Conservation (phyloP, 1,139 yeast genomes). For the Magnusiomyces paraingens region DNA sequence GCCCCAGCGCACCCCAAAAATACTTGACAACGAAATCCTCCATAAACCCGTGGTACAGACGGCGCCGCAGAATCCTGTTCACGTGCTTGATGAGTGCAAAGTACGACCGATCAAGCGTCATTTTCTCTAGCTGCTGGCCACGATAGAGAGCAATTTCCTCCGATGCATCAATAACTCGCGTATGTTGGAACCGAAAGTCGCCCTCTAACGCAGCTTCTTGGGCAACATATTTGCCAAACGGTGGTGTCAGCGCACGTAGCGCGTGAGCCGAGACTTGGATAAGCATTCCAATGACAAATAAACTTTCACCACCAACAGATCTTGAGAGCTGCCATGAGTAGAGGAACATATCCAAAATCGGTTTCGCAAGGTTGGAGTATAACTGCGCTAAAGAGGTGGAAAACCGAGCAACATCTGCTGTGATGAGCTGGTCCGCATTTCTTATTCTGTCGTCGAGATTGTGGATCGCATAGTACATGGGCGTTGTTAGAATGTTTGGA, state of each 20-base stretch:
- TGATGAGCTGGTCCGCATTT: constrained; percentile 78
- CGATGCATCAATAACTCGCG: constrained; percentile 67
- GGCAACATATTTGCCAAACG: constrained; percentile 77
- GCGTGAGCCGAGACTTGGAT: constrained; percentile 76
- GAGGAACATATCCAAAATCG: constrained; percentile 70
- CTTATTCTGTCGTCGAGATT: constrained; percentile 55
- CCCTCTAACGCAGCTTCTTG: constrained; percentile 81
- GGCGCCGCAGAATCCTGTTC: constrained; percentile 70
- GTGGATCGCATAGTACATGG: constrained; percentile 48
- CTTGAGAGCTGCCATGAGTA: constrained; percentile 77
- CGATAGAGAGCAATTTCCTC: constrained; percentile 85
- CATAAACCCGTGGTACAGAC: constrained; percentile 61
- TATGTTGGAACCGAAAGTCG: constrained; percentile 73
- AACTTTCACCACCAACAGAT: constrained; percentile 78
- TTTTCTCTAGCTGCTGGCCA: constrained; percentile 77
- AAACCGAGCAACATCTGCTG: constrained; percentile 72
- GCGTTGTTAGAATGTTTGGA: constrained; percentile 24
- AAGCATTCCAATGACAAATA: constrained; percentile 69
- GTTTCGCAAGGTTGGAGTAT: constrained; percentile 84
- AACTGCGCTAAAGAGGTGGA: constrained; percentile 65
- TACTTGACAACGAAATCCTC: constrained; percentile 74
- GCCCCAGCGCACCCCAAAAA: constrained; percentile 94
- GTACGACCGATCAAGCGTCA: constrained; percentile 70
- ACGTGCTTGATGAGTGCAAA: constrained; percentile 76
- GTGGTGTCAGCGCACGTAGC: constrained; percentile 75